These are phyloP conservation scores for Nicotiana attenuata DNA, from an alignment of 257 asterid genomes.

Conservation along the genomic window DNA sequence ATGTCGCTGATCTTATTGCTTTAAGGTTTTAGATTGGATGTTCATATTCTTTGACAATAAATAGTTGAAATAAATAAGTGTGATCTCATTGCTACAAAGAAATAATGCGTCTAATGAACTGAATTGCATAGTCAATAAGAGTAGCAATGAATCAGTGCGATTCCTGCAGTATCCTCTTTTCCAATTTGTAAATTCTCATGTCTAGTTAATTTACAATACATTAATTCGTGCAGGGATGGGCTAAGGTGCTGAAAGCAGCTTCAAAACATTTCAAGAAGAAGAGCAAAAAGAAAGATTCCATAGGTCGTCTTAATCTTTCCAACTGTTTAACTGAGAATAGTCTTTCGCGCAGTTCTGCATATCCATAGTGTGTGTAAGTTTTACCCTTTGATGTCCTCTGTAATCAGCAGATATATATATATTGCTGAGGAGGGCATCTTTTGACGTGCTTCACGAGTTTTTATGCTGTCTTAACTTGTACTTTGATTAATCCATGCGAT, in stretches of 20 bases:
- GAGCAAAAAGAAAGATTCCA: slow-evolving; percentile 32
- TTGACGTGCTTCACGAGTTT: too few relatives aligned
- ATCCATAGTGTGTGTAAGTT: background rate
- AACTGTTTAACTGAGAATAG: slow-evolving; percentile 3
- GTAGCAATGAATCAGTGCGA: background rate
- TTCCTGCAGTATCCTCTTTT: background rate
- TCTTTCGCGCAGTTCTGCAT: background rate
- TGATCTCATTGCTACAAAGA: background rate
- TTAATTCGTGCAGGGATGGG: slow-evolving; percentile 38
- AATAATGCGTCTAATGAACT: background rate
- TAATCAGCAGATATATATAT: too few relatives aligned
- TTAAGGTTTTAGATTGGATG: background rate
- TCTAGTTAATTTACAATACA: background rate
- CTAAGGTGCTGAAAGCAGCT: slow-evolving; percentile 55
- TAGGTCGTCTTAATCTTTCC: slow-evolving; percentile 23
- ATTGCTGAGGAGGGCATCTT: too few relatives aligned
- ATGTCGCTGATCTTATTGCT: background rate
- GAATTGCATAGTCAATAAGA: background rate
- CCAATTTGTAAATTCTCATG: background rate
- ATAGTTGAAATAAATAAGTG: background rate
- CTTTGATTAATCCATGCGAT: too few relatives aligned
- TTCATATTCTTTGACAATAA: too few relatives aligned
- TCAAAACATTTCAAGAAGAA: slow-evolving; percentile 65
- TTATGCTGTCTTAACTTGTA: too few relatives aligned
- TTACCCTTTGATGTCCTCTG: too few relatives aligned